A percentile compares a stretch with the other conserved stretches of the same genome.
phyloP scores from a whole-genome alignment of 1,139 yeast genomes.

The Sugiyamaella grinbergsii region DNA sequence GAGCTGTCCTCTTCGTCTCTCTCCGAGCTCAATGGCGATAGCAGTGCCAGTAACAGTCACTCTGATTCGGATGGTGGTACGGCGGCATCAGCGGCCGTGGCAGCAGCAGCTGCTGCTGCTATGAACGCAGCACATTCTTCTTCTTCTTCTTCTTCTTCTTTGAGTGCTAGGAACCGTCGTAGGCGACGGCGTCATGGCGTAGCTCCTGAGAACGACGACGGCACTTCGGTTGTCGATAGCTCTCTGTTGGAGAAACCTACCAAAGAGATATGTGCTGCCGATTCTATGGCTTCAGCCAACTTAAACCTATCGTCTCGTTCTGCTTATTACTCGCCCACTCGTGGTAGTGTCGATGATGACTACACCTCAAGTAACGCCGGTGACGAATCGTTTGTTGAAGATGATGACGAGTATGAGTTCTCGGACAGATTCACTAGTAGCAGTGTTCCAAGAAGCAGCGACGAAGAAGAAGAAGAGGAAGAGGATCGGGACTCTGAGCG shows the following conservation, averaged over 20 bases:
- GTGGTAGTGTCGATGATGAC: constrained; percentile 6
- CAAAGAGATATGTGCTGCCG: constrained; percentile 1
- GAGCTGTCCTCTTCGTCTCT: constrained; percentile 7
- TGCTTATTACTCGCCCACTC: constrained; percentile 1
- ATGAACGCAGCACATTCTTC: not conserved
- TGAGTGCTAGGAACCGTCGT: constrained; percentile 4
- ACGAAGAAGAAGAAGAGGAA: constrained; percentile 12
- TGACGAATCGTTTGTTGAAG: constrained; percentile 14
- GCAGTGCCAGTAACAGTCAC: constrained; percentile 5
- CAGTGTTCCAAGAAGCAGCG: constrained; percentile 17
- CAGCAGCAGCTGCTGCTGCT: constrained; percentile 4
- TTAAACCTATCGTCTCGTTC: not conserved
- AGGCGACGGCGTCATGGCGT: constrained; percentile 7
- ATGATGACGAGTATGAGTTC: constrained; percentile 18
- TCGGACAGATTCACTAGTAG: constrained; percentile 17
- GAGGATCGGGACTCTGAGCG: constrained; percentile 2
- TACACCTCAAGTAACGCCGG: constrained; percentile 17
- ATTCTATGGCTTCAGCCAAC: not conserved
- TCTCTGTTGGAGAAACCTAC: constrained; percentile 2
- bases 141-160: not conserved
- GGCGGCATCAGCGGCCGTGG: too few relatives aligned
- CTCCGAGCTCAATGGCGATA: constrained; percentile 1
- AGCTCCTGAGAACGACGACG: not conserved
- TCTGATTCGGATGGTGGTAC: constrained; percentile 12
- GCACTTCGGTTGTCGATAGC: not conserved